phyloP scores from a whole-genome alignment of 192 early-diverging fungal genomes.

The Coemansia asiatica region DNA sequence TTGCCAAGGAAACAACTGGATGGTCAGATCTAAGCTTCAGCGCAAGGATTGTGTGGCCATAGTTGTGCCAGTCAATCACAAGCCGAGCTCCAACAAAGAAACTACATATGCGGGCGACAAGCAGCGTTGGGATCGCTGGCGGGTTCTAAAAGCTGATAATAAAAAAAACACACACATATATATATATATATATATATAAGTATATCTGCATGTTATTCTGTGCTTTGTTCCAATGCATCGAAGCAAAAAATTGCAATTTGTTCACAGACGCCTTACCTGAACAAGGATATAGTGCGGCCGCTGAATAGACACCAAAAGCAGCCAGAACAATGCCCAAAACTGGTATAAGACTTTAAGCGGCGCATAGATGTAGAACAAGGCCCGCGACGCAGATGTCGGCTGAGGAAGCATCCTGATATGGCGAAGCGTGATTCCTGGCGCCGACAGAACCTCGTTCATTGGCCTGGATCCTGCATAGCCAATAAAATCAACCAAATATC shows the following conservation, averaged over 20 bases:
- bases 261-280: constrained; percentile 60
- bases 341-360: constrained; percentile 68
- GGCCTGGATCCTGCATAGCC: constrained; percentile 70
- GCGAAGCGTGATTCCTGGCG: constrained; percentile 22
- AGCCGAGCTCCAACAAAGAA: constrained; percentile 67
- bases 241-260: background rate
- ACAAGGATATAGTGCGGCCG: constrained; percentile 70
- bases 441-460: constrained; percentile 28
- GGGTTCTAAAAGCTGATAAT: constrained; percentile 66
- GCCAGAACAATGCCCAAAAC: constrained; percentile 60
- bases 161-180: background rate
- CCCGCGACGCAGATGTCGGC: constrained; percentile 57
- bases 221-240: background rate
- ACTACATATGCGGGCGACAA: constrained; percentile 69
- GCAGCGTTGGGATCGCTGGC: constrained; percentile 89
- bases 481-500: constrained; percentile 76
- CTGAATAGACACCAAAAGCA: constrained; percentile 60
- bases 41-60: constrained; percentile 85
- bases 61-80: constrained; percentile 98
- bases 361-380: constrained; percentile 67
- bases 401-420: constrained; percentile 43
- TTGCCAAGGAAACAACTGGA: constrained; percentile 41
- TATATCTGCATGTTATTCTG: background rate
- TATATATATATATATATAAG: background rate
- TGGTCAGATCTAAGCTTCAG: constrained; percentile 63